Conservation (phyloP, 2,329 filamentous ascomycete species). For the Stachybotrys elegans region DNA sequence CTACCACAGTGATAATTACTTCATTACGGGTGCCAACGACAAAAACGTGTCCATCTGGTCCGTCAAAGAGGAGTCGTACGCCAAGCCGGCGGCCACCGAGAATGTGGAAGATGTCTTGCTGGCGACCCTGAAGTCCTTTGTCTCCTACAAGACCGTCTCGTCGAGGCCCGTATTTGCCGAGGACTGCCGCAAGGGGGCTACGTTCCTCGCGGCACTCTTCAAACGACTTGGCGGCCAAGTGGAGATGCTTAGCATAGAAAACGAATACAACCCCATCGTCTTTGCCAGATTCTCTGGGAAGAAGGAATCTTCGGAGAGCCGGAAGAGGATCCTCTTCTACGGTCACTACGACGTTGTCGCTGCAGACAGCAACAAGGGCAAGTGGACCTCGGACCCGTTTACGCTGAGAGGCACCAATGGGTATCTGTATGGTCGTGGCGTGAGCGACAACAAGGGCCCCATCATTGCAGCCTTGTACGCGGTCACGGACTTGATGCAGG, state of each 20-base stretch:
- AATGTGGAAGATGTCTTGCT: conserved; percentile 50
- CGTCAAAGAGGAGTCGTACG: conserved; percentile 40
- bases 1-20: conserved; percentile 70
- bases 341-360: conserved; percentile 97
- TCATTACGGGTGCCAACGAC: conserved; percentile 92
- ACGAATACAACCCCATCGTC: conserved; percentile 85
- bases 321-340: conserved; percentile 92
- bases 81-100: conserved; percentile 30
- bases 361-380: conserved; percentile 74
- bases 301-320: conserved; percentile 55
- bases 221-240: conserved; percentile 87
- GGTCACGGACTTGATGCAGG: conserved; percentile 80
- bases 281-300: conserved; percentile 82
- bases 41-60: conserved; percentile 87
- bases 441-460: conserved; percentile 96
- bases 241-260: conserved; percentile 80
- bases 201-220: conserved; percentile 84
- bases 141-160: conserved; percentile 88
- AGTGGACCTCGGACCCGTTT: conserved; percentile 87
- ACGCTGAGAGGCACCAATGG: conserved; percentile 84
- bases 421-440: conserved; percentile 91
- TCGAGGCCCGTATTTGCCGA: conserved; percentile 80
- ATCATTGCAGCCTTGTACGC: conserved; percentile 92
- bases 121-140: conserved; percentile 75
- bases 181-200: conserved; percentile 88